These are phyloP conservation scores for Raffaelea deltoideospora DNA, from an alignment of 2,329 filamentous ascomycete genomes.

Conservation along the genomic window DNA sequence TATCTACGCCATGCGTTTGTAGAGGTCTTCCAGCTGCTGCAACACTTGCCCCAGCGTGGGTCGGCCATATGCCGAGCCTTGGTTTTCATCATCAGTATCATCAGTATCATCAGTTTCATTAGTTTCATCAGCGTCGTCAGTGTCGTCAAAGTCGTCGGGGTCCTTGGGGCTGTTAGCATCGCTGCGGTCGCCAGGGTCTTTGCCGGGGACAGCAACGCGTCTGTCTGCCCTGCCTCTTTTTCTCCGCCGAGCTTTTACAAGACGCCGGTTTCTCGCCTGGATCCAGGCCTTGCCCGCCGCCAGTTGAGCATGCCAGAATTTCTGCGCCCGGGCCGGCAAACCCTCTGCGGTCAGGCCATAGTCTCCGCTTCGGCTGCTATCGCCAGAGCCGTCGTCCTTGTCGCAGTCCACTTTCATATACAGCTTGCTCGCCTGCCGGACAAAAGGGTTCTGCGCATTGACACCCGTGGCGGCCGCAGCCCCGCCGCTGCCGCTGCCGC, in stretches of 20 bases:
- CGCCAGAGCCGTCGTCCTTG: neutral
- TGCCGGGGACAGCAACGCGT: no score
- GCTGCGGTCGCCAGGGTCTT: no score
- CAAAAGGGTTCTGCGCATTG: constrained; percentile 8
- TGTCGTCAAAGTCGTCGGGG: no score
- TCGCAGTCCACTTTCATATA: constrained; percentile 6
- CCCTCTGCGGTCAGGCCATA: no score
- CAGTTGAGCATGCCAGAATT: constrained; percentile 3
- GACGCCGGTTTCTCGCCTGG: constrained; percentile 1
- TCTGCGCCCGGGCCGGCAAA: neutral
- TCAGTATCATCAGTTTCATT: no score
- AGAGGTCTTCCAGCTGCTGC: neutral
- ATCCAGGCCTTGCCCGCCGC: constrained; percentile 2
- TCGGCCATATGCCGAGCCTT: constrained; percentile 1
- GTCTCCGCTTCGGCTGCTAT: constrained; percentile 1
- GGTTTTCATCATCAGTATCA: no score
- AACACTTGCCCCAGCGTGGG: constrained; percentile 1
- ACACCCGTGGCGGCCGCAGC: constrained; percentile 1
- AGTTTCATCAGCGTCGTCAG: no score
- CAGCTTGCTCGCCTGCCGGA: constrained; percentile 6
- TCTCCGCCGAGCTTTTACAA: no score
- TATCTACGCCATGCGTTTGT: neutral
- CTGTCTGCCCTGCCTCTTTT: no score
- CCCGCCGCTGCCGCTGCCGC: no score
- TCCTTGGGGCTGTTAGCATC: no score